Evolutionary conservation across 306 rosid genomes (phyloP).

Genomic region (Dalbergia oliveri): DNA sequence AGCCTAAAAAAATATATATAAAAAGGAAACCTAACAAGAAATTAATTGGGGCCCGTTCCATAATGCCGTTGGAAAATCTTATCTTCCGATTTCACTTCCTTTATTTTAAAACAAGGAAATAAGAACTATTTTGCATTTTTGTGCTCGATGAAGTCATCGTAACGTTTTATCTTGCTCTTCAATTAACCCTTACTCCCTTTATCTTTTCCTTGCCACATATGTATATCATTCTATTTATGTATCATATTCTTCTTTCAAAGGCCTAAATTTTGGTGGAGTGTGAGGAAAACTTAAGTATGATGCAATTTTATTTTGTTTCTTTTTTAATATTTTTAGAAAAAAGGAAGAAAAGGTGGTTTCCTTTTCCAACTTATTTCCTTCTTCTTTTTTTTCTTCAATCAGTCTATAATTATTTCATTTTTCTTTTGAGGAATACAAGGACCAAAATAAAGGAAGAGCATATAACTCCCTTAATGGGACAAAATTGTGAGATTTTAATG

Average conservation of each 20-base stretch:
- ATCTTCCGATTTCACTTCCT: background rate
- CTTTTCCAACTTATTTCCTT: no score
- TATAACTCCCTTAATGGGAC: background rate
- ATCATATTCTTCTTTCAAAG: background rate
- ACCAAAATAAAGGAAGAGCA: background rate
- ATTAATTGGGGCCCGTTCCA: background rate
- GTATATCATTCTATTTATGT: background rate
- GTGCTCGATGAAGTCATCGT: background rate
- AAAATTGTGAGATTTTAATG: conserved; percentile 4
- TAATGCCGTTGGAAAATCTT: background rate
- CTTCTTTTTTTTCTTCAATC: no score
- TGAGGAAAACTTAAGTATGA: background rate
- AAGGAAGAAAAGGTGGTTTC: no score
- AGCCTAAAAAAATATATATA: background rate
- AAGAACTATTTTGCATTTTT: background rate
- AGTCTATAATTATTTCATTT: no score
- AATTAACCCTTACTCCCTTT: background rate
- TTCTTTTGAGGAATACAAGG: conserved; percentile 3
- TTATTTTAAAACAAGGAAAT: background rate
- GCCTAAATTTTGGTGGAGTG: background rate
- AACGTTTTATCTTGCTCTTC: background rate
- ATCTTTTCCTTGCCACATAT: background rate
- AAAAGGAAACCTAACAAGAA: background rate
- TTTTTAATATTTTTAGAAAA: no score
- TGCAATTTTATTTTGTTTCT: no score